Evolutionary conservation across 2,329 filamentous ascomycete species (phyloP), one percentile per base, ranked within the genome.

Genomic region (Clonostachys sp.): DNA sequence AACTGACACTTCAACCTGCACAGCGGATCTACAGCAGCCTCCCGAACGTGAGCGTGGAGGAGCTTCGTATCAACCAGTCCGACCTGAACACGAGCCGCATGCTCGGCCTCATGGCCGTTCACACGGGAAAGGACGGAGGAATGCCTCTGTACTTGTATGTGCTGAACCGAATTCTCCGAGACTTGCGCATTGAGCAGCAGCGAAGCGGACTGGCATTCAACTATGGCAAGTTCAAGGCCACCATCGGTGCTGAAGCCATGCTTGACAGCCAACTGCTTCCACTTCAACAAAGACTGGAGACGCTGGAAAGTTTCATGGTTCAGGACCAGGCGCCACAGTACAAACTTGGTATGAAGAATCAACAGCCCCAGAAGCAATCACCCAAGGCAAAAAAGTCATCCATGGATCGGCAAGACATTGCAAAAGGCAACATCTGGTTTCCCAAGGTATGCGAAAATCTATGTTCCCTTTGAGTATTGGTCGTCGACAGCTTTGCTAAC

Each of bases 111-210:
- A 85, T 85, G 80, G 78, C 77, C 0, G 72, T 81, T 16, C 63
- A 57, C 40, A 58, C 57, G 1, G 68, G 64, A 0, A 61, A 63
- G 2, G 58, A 65, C 1, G 64, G 72, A 44, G 81, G 81, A 0
- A 64, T 73, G 45, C 82, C 81, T 0, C 66, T 87, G 0, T 86
- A 87, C 53, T 70, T 83, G 45, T 72, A 78, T 44, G 73, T 81
- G 0, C 64, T 82, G 3, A 65, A 72, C 30, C 70, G 77, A 0
- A 77, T 86, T 30, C 64, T 87, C 1, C 68, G 81, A 2, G 72
- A 81, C 0, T 71, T 86, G 60, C 74, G 78, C 0, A 60, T 73
- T 1, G 45, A 61, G 1, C 73, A 78, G 45, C 73, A 78, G 45
- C 41, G 54, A 0, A 58, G 34, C 0, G 56, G 57, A 0, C 53